Evolutionary conservation across 352 stramenopile species (phyloP), one percentile per base, ranked within the genome.

Genomic region (Phytophthora vignae): DNA sequence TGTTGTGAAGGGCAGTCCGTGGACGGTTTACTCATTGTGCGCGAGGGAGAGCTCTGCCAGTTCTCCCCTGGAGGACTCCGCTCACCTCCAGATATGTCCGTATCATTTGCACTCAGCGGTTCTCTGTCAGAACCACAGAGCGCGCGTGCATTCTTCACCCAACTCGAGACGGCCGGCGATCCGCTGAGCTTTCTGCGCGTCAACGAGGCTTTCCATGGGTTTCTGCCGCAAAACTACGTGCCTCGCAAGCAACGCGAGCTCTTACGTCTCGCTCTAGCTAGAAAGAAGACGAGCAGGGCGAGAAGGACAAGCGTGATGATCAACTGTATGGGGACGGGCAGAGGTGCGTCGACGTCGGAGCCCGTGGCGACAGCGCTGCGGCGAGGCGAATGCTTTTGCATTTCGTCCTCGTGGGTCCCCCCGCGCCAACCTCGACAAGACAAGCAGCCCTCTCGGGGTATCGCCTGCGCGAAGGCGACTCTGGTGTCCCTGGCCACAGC

Each of bases 1-100:
- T 90, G 79, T 49, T 82, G 74, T 4, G 82, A 90, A 64, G 84
- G 79, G 0, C 84, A 92, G 46, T 65, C 69, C 56, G 73, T 92
- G 14, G 79, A 89, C 55, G 84, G 84, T 0, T 61, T 92, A 27
- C 44, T 90, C 12, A 59, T 92, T 21, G 81, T 90, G 42, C 74
- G 71, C 4, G 71, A 89, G 21, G 84, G 84, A 6, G 68, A 88
- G 36, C 60, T 88, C 4, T 92, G 77, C 29, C 74, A 88, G 42
- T 67, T 92, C 25, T 67, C 69, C 0, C 81, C 84, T 10, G 87
- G 79, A 10, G 60, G 67, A 0, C 55, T 92, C 9, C 68, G 29
- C 0, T 68, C 76, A 10, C 79, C 84, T 10, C 81, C 79, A 14
- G 74, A 90, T 55, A 69, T 87, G 27, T 84, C 79, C 11, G 67